phyloP scores from a whole-genome alignment of 306 rosid species.

The Sesbania bispinosa region DNA sequence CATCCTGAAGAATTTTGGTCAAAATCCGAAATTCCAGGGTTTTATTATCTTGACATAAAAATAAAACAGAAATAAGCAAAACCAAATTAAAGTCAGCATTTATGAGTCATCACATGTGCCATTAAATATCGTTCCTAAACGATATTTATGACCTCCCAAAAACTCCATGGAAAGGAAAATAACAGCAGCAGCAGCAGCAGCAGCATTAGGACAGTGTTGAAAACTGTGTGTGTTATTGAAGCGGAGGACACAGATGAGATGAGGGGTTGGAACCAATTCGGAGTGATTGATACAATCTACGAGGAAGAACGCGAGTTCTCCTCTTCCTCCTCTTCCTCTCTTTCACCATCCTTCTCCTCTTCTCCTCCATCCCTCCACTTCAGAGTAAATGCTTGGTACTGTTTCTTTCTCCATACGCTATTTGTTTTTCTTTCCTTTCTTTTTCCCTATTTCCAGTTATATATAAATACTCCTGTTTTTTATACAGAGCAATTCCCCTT shows the following conservation, averaged over 20 bases:
- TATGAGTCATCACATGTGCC: slow-evolving; percentile 64
- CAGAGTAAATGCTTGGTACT: slow-evolving; percentile 56
- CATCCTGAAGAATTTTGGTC: not conserved
- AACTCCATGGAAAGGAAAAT: slow-evolving; percentile 18
- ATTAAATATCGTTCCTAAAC: slow-evolving; percentile 40
- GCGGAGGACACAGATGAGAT: slow-evolving; percentile 6
- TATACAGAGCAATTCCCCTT: not conserved
- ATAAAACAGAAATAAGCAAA: not conserved
- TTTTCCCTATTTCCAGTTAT: not conserved
- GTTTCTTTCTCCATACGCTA: not conserved
- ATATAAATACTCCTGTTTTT: not conserved
- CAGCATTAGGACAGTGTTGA: slow-evolving; percentile 13
- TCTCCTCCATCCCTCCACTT: slow-evolving; percentile 65
- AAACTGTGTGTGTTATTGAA: slow-evolving; percentile 6
- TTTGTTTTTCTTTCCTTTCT: not conserved
- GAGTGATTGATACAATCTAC: slow-evolving; percentile 69
- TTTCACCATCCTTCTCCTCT: slow-evolving; percentile 51
- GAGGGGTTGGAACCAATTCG: slow-evolving; percentile 55
- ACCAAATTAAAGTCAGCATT: slow-evolving; percentile 47
- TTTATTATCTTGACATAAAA: not conserved
- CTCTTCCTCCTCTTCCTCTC: slow-evolving; percentile 57
- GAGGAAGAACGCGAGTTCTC: slow-evolving; percentile 71
- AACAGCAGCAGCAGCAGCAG: slow-evolving; percentile 6
- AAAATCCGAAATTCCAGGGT: not conserved
- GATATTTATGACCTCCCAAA: slow-evolving; percentile 31